Evolutionary conservation across 495 filamentous ascomycete species (phyloP), one percentile per base, ranked within the genome.

Genomic region (Penicillium paxilli): DNA sequence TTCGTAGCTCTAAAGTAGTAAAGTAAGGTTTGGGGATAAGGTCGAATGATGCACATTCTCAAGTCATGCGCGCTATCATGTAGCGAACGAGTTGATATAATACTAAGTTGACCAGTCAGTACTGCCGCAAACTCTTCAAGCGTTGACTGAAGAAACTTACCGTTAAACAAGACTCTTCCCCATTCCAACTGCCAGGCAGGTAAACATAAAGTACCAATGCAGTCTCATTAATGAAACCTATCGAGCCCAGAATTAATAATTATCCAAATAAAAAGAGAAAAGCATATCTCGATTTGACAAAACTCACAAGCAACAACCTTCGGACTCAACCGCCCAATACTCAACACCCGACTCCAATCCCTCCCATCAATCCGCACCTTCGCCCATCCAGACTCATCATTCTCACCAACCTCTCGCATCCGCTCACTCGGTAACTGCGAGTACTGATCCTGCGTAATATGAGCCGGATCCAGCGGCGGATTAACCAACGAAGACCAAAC

Each of bases 141-240:
- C 4, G 9, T 26, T 2, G 37, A 11, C 12, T 30, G 32, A 1
- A 21, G 20, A 14, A 14, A 40, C 84, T 74, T 66, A 91, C 89
- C n/a, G 90, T 93, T 47, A 93, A 67, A 50, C 95, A 88, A 41
- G 89, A 83, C 52, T 88, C 83, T 66, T 91, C 82, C n/a, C 80
- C 74, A 64, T 80, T 79, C 69, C 86, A 83, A 47, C 84, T 87
- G 54, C 86, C 78, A 32, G 90, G 83, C 47, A 97, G 76, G 66
- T 93, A 98, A 19, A 98, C 94, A 63, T 98, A 98, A 3, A 97
- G 73, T 20, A 97, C 87, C 46, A 98, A 65, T 0, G 92, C 93
- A 65, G 88, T 88, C n/a, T 92, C 89, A 59, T 87, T 73, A 49
- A 82, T 77, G 50, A 88, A 85, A 55, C 81, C 83, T 84, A 45